Evolutionary conservation across 169 alveolate species (phyloP).

Genomic region (Cryptosporidium felis): DNA sequence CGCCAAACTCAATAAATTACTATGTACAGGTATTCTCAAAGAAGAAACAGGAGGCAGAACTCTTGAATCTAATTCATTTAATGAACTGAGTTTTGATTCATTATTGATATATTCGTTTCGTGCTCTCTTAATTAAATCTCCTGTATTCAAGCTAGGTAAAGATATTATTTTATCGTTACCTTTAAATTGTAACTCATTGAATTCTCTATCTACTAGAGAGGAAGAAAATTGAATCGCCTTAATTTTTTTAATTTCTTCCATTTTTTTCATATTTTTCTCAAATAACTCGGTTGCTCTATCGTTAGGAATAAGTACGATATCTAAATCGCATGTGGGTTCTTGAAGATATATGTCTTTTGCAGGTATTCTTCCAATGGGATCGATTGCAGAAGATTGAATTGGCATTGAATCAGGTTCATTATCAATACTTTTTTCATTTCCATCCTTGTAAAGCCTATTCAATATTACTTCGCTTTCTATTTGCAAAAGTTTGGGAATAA

Average conservation of each 20-base stretch:
- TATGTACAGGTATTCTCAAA: constrained; percentile 65
- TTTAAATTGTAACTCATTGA: background rate
- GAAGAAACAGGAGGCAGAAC: constrained; percentile 54
- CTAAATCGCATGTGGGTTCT: constrained; percentile 64
- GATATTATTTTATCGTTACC: constrained; percentile 23
- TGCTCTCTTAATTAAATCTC: constrained; percentile 44
- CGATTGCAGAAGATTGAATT: constrained; percentile 47
- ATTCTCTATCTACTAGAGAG: constrained; percentile 35
- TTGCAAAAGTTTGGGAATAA: constrained; percentile 31
- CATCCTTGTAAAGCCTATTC: constrained; percentile 21
- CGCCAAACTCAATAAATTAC: constrained; percentile 58
- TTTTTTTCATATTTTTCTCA: constrained; percentile 54
- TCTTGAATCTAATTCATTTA: constrained; percentile 15
- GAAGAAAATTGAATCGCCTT: constrained; percentile 58
- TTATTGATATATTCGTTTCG: constrained; percentile 44
- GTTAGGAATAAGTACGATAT: constrained; percentile 47
- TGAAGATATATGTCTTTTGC: constrained; percentile 66
- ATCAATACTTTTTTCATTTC: constrained; percentile 4
- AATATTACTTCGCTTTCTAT: constrained; percentile 22
- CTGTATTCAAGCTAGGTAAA: constrained; percentile 26
- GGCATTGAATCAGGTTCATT: background rate
- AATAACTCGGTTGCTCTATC: constrained; percentile 46
- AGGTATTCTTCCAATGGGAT: constrained; percentile 65
- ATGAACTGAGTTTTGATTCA: background rate
- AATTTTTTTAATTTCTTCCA: constrained; percentile 53